Conservation (phyloP, 306 rosid species). For the Sesbania bispinosa region DNA sequence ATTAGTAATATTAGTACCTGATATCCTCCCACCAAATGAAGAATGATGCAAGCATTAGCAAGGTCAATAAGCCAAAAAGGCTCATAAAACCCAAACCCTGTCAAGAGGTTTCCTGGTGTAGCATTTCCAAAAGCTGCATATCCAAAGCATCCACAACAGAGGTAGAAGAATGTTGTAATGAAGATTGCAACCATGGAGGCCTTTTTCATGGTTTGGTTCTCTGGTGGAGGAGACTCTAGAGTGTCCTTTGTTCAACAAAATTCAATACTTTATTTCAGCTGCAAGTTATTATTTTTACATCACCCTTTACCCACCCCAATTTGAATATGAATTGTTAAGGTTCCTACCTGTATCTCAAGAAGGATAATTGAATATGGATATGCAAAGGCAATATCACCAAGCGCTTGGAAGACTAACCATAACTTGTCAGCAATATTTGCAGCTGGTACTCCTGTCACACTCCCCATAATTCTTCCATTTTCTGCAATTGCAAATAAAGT, state of each 20-base stretch:
- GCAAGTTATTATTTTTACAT: no score
- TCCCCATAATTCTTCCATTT: slow-evolving; percentile 36
- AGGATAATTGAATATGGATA: slow-evolving; percentile 72
- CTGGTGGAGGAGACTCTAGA: slow-evolving; percentile 67
- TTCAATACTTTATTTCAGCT: neutral
- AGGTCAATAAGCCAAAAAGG: slow-evolving; percentile 66
- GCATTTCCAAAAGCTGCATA: slow-evolving; percentile 67
- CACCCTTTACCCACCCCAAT: neutral
- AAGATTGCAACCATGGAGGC: slow-evolving; percentile 52
- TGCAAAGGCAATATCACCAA: slow-evolving; percentile 77
- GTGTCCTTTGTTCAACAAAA: slow-evolving; percentile 63
- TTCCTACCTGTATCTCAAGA: slow-evolving; percentile 83
- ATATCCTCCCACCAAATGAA: slow-evolving; percentile 71
- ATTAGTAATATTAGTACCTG: slow-evolving; percentile 42
- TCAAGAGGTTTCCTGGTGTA: slow-evolving; percentile 71
- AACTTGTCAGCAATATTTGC: slow-evolving; percentile 41
- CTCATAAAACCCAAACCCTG: slow-evolving; percentile 61
- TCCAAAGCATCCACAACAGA: slow-evolving; percentile 71
- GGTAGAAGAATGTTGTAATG: slow-evolving; percentile 64
- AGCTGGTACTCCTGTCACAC: slow-evolving; percentile 52
- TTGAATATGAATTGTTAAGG: neutral
- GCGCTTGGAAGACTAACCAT: slow-evolving; percentile 66
- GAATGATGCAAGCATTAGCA: slow-evolving; percentile 60
- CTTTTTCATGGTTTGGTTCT: slow-evolving; percentile 70
- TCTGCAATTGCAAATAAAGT: no score